Percentiles rank a stretch among this genome's conserved stretches.
Conservation (phyloP, 2,329 filamentous ascomycete genomes). For the Diaporthe vaccinii region DNA sequence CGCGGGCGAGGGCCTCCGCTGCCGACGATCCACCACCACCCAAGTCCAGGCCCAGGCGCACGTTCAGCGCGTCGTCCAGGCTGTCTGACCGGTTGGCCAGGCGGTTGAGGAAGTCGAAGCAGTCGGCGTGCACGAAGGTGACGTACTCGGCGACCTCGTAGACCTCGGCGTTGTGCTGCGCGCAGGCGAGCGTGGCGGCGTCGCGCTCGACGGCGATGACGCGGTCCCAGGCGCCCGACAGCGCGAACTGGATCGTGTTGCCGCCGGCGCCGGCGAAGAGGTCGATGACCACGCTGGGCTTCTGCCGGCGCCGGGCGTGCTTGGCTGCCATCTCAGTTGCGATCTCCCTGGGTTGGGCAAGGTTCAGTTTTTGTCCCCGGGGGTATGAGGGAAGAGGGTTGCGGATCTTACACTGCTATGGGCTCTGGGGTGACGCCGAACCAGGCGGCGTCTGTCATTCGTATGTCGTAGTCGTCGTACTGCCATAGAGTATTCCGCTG, state of each 20-base stretch:
- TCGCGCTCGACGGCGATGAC: constrained; percentile 93
- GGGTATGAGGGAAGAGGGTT: background rate
- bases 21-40: constrained; percentile 51
- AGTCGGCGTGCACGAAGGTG: constrained; percentile 89
- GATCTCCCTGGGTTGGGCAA: constrained; percentile 70
- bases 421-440: constrained; percentile 97
- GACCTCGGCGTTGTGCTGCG: constrained; percentile 89
- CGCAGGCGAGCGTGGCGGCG: constrained; percentile 83
- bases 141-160: constrained; percentile 85
- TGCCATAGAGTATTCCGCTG: constrained; percentile 91
- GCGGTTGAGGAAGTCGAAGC: constrained; percentile 78
- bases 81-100: constrained; percentile 48
- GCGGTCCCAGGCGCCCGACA: constrained; percentile 81
- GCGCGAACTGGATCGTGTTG: constrained; percentile 94
- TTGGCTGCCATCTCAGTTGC: constrained; percentile 78
- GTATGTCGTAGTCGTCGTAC: constrained; percentile 87
- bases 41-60: constrained; percentile 40
- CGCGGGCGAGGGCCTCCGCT: constrained; percentile 49
- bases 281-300: constrained; percentile 75
- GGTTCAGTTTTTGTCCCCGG: background rate
- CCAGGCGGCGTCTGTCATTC: constrained; percentile 95
- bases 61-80: constrained; percentile 20
- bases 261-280: constrained; percentile 93
- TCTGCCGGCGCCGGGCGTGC: constrained; percentile 51
- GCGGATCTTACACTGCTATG: constrained; percentile 78